Evolutionary conservation across 352 stramenopile genomes (phyloP).

Genomic region (Phytophthora pluvialis): DNA sequence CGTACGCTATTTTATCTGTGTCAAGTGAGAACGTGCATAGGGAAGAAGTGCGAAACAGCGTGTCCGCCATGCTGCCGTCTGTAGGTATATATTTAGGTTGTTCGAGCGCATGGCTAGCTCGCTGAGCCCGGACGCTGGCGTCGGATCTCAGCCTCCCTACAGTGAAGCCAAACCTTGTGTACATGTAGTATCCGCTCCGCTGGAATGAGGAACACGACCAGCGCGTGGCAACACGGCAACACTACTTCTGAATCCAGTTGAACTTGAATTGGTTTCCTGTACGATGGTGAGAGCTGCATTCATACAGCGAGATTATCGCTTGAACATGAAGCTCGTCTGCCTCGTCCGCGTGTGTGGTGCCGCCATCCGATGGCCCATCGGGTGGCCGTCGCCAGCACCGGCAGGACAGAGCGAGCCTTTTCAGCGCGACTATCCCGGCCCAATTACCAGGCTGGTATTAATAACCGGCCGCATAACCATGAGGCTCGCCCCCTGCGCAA

Average conservation of each 20-base stretch:
- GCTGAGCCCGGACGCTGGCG: background rate
- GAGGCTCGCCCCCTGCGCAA: constrained; percentile 7
- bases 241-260: constrained; percentile 18
- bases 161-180: constrained; percentile 1
- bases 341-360: constrained; percentile 22
- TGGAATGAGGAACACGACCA: constrained; percentile 1
- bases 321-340: constrained; percentile 21
- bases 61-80: background rate
- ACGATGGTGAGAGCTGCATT: constrained; percentile 12
- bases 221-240: constrained; percentile 1
- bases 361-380: constrained; percentile 19
- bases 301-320: constrained; percentile 5
- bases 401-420: background rate
- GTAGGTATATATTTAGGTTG: background rate
- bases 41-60: constrained; percentile 11
- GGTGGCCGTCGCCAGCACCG: background rate
- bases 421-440: constrained; percentile 8
- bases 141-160: constrained; percentile 6
- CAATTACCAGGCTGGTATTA: background rate
- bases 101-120: constrained; percentile 1
- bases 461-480: background rate
- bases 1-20: no score
- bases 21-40: background rate
- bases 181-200: background rate
- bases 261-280: constrained; percentile 22